A percentile compares a stretch with the other conserved stretches of the same genome.
phyloP scores from a whole-genome alignment of 495 filamentous ascomycete genomes.

The Aspergillus wentii region DNA sequence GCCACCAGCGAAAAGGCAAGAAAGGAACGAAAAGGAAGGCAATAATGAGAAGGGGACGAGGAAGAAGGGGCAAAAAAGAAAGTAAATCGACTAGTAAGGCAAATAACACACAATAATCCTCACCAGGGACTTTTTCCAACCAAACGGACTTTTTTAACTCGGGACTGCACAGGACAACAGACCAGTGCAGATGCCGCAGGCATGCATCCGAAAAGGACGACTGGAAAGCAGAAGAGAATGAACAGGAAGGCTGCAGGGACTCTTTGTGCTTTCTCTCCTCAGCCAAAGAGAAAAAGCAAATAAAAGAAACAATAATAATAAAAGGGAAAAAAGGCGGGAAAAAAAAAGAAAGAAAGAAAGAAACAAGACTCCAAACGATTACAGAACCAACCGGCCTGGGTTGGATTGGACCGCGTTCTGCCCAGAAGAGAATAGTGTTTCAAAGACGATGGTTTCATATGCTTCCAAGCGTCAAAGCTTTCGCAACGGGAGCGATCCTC shows the following conservation, averaged over 20 bases:
- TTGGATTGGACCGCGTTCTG: conserved; percentile 15
- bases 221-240: too few species aligned
- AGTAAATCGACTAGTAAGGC: conserved; percentile 12
- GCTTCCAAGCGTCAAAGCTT: conserved; percentile 16
- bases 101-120: conserved; percentile 15
- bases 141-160: conserved; percentile 31
- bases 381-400: conserved; percentile 15
- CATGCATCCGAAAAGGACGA: conserved; percentile 17
- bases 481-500: conserved; percentile 1
- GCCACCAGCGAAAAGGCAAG: conserved; percentile 7
- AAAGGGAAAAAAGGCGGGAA: conserved; percentile 9
- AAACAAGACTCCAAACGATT: conserved; percentile 8
- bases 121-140: conserved; percentile 18
- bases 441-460: conserved; percentile 21
- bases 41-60: conserved; percentile 4
- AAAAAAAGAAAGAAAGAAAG: conserved; percentile 7
- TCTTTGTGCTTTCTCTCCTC: conserved; percentile 13
- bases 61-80: conserved; percentile 4
- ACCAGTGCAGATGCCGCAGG: conserved; percentile 13
- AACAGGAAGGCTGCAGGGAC: conserved; percentile 39
- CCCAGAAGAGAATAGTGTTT: conserved; percentile 20
- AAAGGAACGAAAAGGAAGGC: conserved; percentile 1
- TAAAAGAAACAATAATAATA: background rate
- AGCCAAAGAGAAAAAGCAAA: background rate
- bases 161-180: conserved; percentile 32